Percentiles rank a stretch among this genome's conserved stretches.
These are phyloP conservation scores for Epichloe baconii DNA, from an alignment of 2,329 filamentous ascomycete genomes.

Conservation along the genomic window DNA sequence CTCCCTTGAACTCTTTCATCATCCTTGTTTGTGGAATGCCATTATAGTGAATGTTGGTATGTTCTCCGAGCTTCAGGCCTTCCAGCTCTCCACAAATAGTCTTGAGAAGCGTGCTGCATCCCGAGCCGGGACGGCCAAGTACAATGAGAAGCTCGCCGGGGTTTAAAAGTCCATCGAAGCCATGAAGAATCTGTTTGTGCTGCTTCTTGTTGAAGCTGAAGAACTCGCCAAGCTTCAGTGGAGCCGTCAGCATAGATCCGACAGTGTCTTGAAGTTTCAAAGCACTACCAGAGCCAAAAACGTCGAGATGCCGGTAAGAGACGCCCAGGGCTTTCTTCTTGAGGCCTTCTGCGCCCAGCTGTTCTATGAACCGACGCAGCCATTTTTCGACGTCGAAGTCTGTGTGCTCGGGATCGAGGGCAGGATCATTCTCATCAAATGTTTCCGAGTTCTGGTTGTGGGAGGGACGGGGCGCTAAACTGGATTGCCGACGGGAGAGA, in stretches of 20 bases:
- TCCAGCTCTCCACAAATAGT: constrained; percentile 46
- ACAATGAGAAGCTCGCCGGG: constrained; percentile 57
- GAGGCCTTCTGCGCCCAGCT: constrained; percentile 41
- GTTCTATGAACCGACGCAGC: constrained; percentile 24
- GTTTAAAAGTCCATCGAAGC: constrained; percentile 51
- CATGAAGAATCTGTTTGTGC: constrained; percentile 46
- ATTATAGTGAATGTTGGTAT: constrained; percentile 47
- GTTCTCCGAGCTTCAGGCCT: constrained; percentile 38
- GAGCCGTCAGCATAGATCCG: constrained; percentile 41
- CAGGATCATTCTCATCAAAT: constrained; percentile 17
- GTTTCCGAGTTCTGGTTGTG: constrained; percentile 9
- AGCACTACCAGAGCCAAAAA: constrained; percentile 53
- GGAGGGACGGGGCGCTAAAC: constrained; percentile 8
- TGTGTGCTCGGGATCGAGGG: constrained; percentile 23
- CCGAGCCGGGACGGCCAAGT: constrained; percentile 51
- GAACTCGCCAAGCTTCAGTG: constrained; percentile 42
- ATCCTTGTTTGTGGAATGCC: constrained; percentile 42
- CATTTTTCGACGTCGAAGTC: constrained; percentile 30
- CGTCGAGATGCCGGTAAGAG: constrained; percentile 50
- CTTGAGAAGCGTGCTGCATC: constrained; percentile 53
- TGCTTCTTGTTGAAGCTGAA: constrained; percentile 32
- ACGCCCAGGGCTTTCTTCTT: constrained; percentile 43
- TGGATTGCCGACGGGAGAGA: constrained; percentile 22
- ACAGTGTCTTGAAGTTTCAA: constrained; percentile 59
- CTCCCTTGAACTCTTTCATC: constrained; percentile 48